Percentiles rank a stretch among this genome's conserved stretches.
Evolutionary conservation across 1,284 basidiomycete genomes (phyloP).

Genomic region (Moesziomyces sp.): DNA sequence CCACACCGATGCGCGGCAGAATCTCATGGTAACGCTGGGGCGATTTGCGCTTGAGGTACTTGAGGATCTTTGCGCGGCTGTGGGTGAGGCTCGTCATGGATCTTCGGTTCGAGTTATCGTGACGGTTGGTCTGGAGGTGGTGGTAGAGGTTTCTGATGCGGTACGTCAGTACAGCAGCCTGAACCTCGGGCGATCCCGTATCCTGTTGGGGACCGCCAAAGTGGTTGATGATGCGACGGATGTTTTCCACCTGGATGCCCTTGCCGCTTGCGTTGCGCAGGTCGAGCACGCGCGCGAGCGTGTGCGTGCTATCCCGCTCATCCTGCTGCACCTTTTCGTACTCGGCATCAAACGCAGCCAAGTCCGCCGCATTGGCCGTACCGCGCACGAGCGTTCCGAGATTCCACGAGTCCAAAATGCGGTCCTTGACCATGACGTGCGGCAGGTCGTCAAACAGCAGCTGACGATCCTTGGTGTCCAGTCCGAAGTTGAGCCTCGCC

Average conservation of each 20-base stretch:
- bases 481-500: slow-evolving; percentile 61
- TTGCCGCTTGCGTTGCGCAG: slow-evolving; percentile 85
- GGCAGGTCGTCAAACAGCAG: slow-evolving; percentile 63
- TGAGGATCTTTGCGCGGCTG: slow-evolving; percentile 82
- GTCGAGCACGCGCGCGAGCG: slow-evolving; percentile 80
- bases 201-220: slow-evolving; percentile 76
- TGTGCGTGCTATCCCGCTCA: slow-evolving; percentile 75
- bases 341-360: slow-evolving; percentile 46
- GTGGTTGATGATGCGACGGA: slow-evolving; percentile 79
- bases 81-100: slow-evolving; percentile 81
- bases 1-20: slow-evolving; percentile 80
- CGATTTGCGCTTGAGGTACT: slow-evolving; percentile 79
- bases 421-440: slow-evolving; percentile 62
- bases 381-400: slow-evolving; percentile 41
- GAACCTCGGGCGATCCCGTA: slow-evolving; percentile 85
- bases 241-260: slow-evolving; percentile 87
- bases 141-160: slow-evolving; percentile 83
- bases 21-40: slow-evolving; percentile 79
- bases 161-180: slow-evolving; percentile 88
- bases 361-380: slow-evolving; percentile 45
- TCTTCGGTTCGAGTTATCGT: slow-evolving; percentile 82
- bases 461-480: slow-evolving; percentile 48
- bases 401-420: slow-evolving; percentile 53
- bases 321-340: slow-evolving; percentile 55
- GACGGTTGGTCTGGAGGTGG: slow-evolving; percentile 76